A percentile compares a stretch with the other conserved stretches of the same genome.
Conservation (phyloP, 148 eudicot genomes). For the Polygonum aviculare region DNA sequence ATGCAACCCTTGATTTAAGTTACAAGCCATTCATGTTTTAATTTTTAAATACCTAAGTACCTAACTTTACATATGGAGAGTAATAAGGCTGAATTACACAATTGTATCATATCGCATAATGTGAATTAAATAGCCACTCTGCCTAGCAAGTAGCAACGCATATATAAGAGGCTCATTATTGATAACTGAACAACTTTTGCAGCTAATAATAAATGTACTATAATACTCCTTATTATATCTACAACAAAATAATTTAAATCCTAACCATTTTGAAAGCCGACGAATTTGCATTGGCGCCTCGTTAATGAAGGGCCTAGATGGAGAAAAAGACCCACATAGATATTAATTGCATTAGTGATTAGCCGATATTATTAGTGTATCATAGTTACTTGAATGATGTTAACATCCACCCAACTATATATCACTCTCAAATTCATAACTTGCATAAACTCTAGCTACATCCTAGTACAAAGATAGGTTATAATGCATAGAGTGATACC, state of each 20-base stretch:
- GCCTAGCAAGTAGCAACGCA: neutral
- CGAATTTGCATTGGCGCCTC: neutral
- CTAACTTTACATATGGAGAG: too few relatives aligned
- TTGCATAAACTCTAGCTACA: too few relatives aligned
- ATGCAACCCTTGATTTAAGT: too few relatives aligned
- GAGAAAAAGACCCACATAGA: neutral
- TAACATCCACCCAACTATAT: neutral
- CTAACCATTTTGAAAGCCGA: neutral
- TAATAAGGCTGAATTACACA: too few relatives aligned
- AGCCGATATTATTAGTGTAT: slow-evolving; percentile 7
- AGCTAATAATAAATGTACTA: neutral
- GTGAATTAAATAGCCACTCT: neutral
- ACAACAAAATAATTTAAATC: neutral
- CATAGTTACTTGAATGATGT: neutral
- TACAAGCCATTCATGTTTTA: too few relatives aligned
- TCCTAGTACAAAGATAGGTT: too few relatives aligned
- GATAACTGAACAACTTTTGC: neutral
- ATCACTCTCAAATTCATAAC: neutral
- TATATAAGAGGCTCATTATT: neutral
- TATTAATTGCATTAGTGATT: neutral
- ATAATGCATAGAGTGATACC: too few relatives aligned
- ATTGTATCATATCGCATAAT: neutral
- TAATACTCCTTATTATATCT: neutral
- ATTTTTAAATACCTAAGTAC: too few relatives aligned
- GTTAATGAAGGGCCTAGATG: neutral